These are phyloP conservation scores for Candida railenensis DNA, from an alignment of 805 yeast species.

Conservation along the genomic window DNA sequence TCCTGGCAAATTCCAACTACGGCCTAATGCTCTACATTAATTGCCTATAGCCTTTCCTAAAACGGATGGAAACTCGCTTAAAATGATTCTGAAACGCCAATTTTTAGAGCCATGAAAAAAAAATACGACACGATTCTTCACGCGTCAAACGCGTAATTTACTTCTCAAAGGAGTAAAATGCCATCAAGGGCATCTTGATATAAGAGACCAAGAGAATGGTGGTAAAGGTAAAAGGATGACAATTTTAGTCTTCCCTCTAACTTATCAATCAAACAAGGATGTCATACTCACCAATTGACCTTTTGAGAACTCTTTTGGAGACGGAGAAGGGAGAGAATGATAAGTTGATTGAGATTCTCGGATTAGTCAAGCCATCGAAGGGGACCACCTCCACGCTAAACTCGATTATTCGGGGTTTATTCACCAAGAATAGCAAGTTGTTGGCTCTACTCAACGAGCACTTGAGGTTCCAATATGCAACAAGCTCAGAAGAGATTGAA, in stretches of 20 bases:
- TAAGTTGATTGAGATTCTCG: conserved; percentile 34
- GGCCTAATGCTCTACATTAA: background rate
- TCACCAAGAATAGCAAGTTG: conserved; percentile 36
- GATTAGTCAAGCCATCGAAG: conserved; percentile 29
- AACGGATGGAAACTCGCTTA: conserved; percentile 1
- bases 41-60: background rate
- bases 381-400: conserved; percentile 23
- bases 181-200: background rate
- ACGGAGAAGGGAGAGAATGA: conserved; percentile 32
- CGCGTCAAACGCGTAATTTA: background rate
- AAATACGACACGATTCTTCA: conserved; percentile 1
- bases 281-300: conserved; percentile 5
- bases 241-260: too few species aligned
- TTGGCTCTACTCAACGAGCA: conserved; percentile 15
- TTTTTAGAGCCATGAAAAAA: background rate
- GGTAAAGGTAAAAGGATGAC: background rate
- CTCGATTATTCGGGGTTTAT: conserved; percentile 37
- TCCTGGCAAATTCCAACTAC: background rate
- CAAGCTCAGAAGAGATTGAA: conserved; percentile 22
- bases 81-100: background rate
- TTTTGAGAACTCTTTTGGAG: conserved; percentile 15
- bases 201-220: background rate
- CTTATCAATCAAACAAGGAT: too few species aligned
- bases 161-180: background rate
- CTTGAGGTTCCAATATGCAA: conserved; percentile 10